Evolutionary conservation across 768 basidiomycete species (phyloP).

Genomic region (Mycena indigotica): DNA sequence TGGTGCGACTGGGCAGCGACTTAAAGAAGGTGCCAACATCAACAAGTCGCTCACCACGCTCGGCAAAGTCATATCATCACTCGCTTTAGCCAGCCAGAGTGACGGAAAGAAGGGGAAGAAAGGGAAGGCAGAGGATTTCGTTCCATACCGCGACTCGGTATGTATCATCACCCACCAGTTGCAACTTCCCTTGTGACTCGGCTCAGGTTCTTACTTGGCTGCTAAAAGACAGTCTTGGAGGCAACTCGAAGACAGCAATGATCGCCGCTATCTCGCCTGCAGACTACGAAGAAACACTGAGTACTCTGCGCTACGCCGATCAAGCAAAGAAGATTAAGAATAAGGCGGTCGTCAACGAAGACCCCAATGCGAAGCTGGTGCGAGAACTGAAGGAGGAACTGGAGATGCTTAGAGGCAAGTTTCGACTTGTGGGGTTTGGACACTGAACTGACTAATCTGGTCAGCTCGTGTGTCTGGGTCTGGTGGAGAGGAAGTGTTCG

Average conservation of each 20-base stretch:
- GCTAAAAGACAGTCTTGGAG: conserved; percentile 95
- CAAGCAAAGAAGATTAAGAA: conserved; percentile 99
- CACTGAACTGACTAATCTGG: conserved; percentile 15
- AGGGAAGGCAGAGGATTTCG: conserved; percentile 87
- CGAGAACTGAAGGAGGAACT: conserved; percentile 99
- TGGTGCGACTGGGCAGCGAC: conserved; percentile 91
- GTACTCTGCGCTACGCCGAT: conserved; percentile 96
- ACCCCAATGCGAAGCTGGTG: conserved; percentile 98
- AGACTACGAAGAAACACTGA: conserved; percentile 96
- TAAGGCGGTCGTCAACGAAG: conserved; percentile 98
- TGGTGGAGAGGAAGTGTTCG: conserved; percentile 73
- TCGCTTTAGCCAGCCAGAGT: conserved; percentile 70
- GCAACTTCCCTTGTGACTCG: neutral
- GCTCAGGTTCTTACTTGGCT: conserved; percentile 93
- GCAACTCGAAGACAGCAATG: conserved; percentile 98
- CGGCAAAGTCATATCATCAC: conserved; percentile 93
- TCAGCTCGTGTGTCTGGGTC: conserved; percentile 75
- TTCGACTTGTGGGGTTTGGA: conserved; percentile 29
- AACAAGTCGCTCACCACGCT: conserved; percentile 98
- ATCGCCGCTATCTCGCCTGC: conserved; percentile 99
- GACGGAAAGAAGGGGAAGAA: conserved; percentile 85
- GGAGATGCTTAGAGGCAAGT: conserved; percentile 81
- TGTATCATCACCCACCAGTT: conserved; percentile 30
- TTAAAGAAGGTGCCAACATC: conserved; percentile 98
- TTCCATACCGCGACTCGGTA: conserved; percentile 97